A percentile compares a stretch with the other conserved stretches of the same genome.
These are phyloP conservation scores for Trypanosoma scelopori DNA, from an alignment of 208 protist genomes.

Conservation along the genomic window DNA sequence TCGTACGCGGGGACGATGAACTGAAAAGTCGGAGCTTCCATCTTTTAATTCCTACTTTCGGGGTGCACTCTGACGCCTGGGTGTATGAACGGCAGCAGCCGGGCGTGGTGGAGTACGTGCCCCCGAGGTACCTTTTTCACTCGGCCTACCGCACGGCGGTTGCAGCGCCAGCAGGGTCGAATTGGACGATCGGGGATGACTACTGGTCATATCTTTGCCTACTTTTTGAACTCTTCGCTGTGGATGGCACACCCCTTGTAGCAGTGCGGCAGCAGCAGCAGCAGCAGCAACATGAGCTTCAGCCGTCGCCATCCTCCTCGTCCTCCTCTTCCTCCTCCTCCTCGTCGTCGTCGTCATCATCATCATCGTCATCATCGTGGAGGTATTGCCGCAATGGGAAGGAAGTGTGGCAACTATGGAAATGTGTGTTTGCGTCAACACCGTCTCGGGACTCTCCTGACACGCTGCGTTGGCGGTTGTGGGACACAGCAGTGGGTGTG, in stretches of 20 bases:
- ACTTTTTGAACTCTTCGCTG: conserved; percentile 72
- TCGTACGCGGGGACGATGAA: conserved; percentile 1
- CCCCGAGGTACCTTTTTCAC: conserved; percentile 70
- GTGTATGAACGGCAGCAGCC: conserved; percentile 85
- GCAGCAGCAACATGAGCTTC: conserved; percentile 11
- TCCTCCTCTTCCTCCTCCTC: no score
- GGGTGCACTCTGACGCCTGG: conserved; percentile 69
- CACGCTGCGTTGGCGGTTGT: not conserved
- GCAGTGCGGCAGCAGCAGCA: conserved; percentile 25
- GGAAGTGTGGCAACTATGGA: conserved; percentile 40
- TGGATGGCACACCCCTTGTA: conserved; percentile 60
- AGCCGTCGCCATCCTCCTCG: no score
- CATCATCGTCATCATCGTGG: not conserved
- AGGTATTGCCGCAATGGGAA: not conserved
- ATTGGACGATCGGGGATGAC: conserved; percentile 82
- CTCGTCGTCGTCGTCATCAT: no score
- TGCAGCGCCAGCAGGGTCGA: conserved; percentile 28
- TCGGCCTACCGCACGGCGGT: conserved; percentile 52
- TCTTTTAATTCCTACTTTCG: conserved; percentile 65
- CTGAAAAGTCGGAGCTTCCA: conserved; percentile 45
- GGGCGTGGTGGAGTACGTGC: conserved; percentile 82
- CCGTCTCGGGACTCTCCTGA: not conserved
- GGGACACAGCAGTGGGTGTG: not conserved
- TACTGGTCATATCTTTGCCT: conserved; percentile 82
- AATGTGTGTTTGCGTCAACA: conserved; percentile 26